Percentiles rank a stretch among this genome's conserved stretches.
Conservation (phyloP, 2,329 filamentous ascomycete species). For the Ceratocystis lukuohia region DNA sequence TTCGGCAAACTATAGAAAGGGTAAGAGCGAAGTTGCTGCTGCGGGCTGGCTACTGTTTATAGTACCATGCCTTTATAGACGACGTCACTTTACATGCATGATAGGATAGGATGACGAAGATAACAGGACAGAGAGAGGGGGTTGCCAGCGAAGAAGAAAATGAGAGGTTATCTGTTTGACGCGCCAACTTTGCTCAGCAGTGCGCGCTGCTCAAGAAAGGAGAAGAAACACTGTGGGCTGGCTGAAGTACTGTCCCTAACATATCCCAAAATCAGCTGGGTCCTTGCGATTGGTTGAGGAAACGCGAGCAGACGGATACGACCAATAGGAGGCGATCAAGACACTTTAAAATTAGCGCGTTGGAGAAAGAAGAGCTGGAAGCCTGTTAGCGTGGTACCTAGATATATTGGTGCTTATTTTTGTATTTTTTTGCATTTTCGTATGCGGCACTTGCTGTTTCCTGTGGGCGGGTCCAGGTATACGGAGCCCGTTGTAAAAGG, state of each 20-base stretch:
- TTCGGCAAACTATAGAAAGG: not conserved
- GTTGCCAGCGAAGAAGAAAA: not conserved
- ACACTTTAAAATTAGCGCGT: constrained; percentile 1
- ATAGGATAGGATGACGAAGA: not conserved
- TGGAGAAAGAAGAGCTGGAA: not conserved
- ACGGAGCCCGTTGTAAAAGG: too few species aligned
- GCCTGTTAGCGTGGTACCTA: constrained; percentile 6
- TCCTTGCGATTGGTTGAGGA: not conserved
- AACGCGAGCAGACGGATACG: not conserved
- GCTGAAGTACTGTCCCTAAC: not conserved
- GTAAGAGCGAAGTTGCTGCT: not conserved
- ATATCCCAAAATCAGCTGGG: not conserved
- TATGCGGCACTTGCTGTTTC: not conserved
- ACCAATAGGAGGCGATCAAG: not conserved
- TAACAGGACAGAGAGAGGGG: not conserved
- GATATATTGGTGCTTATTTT: not conserved
- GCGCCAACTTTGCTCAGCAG: not conserved
- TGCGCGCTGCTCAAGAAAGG: not conserved
- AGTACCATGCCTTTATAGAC: not conserved
- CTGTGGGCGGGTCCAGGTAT: too few species aligned
- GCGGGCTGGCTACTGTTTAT: not conserved
- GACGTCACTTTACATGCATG: not conserved
- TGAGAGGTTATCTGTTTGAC: not conserved
- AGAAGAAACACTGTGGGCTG: not conserved
- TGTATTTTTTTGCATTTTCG: not conserved